Base-by-base conservation (phyloP, 2,329 filamentous ascomycete species). In the Aotearoamyces nothofagi region DNA sequence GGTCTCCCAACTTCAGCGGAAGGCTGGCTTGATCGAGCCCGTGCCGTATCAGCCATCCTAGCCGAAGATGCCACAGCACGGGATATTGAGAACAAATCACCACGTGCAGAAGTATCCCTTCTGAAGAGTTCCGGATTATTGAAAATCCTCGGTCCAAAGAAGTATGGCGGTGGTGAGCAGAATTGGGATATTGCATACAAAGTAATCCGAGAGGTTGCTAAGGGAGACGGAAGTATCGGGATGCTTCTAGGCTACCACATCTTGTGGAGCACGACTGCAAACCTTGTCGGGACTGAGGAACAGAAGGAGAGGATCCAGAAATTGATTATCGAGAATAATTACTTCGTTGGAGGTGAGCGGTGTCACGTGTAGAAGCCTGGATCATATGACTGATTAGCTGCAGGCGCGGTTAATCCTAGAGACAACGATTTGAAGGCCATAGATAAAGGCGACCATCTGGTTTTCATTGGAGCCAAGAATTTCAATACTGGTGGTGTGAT, bases 401-500 rank as follows among this genome's bases (percentile, higher is more conserved):
- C 24, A 47, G 44, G 55, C n/a, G 66, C 73, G 0, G 72, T 78
- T 12, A 78, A 78, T 37, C 71, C 70, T 1, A 62, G 72, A 3
- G 70, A 78, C 42, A 67, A 54, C 22, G 70, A 77, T 39, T 49
- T 75, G 6, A 63, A 57, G 16, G 69, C 74, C 35, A 66, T 56
- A 0, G 47, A 56, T 2, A 56, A 68, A 1, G 67, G 63, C 1
- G 62, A 69, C 4, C 51, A 60, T 3, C 46, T 77, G 9, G 45
- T 71, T 2, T 77, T 73, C 47, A 65, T 66, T 33, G 70, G 72
- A 1, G 60, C 58, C 48, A 78, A 78, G 47, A 58, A 66, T 49
- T 78, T 78, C 56, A 78, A 72, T 42, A 78, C 72, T 0, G 73
- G 73, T 1, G 72, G 71, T 15, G 70, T 75, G 0, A 57, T 78